Evolutionary conservation across 352 stramenopile species (phyloP).

Genomic region (Globisporangium apiculatum): DNA sequence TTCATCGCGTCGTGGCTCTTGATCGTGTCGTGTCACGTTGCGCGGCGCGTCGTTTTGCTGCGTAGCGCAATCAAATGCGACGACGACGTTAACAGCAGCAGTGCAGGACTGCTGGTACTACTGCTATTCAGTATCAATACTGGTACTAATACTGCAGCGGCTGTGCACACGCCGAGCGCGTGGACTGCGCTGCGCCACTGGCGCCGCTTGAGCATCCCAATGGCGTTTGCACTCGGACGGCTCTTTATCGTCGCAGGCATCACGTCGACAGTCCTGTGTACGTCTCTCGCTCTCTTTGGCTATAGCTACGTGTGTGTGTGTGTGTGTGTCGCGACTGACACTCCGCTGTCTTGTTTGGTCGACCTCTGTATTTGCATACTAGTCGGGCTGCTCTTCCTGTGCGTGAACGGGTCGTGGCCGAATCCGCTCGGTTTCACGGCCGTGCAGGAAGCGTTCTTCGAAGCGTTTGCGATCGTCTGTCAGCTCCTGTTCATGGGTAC

Average conservation of each 20-base stretch:
- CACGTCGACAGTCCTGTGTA: constrained; percentile 63
- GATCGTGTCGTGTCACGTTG: constrained; percentile 51
- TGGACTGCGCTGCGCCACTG: constrained; percentile 38
- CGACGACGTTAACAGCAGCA: constrained; percentile 10
- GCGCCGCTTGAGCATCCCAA: constrained; percentile 39
- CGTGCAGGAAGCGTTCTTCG: constrained; percentile 76
- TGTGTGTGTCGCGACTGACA: no score
- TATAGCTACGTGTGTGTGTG: no score
- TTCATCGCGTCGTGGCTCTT: constrained; percentile 65
- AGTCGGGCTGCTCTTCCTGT: constrained; percentile 77
- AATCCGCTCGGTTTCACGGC: constrained; percentile 79
- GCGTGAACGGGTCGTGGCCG: constrained; percentile 71
- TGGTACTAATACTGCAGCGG: neutral
- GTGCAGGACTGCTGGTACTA: neutral
- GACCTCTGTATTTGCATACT: neutral
- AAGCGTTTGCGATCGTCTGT: constrained; percentile 78
- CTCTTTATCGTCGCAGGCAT: constrained; percentile 43
- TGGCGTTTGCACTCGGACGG: constrained; percentile 40
- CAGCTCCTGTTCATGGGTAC: constrained; percentile 87
- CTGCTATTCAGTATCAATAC: neutral
- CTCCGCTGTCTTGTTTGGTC: neutral
- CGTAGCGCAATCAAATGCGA: constrained; percentile 1
- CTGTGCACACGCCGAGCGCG: constrained; percentile 5
- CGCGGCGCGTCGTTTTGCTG: constrained; percentile 29
- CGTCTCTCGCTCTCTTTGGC: constrained; percentile 4